Conservation (phyloP, 2,329 filamentous ascomycete genomes). For the Apiospora aurea region DNA sequence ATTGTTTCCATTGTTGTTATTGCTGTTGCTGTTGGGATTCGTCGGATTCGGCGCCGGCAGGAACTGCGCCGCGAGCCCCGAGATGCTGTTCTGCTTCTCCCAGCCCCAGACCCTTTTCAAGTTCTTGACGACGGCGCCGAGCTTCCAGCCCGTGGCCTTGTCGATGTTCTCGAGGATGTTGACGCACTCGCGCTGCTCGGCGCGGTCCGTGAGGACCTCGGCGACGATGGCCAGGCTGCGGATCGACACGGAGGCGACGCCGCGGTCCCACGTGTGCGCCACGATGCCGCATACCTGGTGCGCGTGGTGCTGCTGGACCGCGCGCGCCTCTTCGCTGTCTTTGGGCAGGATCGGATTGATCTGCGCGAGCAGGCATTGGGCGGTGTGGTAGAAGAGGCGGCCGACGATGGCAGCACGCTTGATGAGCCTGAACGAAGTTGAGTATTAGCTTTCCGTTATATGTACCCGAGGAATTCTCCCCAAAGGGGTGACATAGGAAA, state of each 20-base stretch:
- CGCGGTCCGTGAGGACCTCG: constrained; percentile 70
- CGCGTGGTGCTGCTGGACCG: constrained; percentile 75
- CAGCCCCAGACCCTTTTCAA: constrained; percentile 82
- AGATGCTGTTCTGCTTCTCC: constrained; percentile 50
- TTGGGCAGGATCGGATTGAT: constrained; percentile 74
- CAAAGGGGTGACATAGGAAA: background rate
- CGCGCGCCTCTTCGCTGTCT: constrained; percentile 70
- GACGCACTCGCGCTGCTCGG: constrained; percentile 83
- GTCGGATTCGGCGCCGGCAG: constrained; percentile 29
- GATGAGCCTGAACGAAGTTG: constrained; percentile 65
- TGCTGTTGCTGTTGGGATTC: constrained; percentile 23
- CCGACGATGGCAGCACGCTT: constrained; percentile 84
- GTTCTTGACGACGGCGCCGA: constrained; percentile 74
- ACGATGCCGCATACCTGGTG: constrained; percentile 90
- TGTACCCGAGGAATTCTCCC: too few species aligned
- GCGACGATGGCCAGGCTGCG: constrained; percentile 81
- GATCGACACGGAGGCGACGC: constrained; percentile 79
- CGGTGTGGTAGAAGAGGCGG: constrained; percentile 87
- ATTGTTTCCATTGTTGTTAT: constrained; percentile 36
- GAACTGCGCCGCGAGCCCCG: constrained; percentile 37
- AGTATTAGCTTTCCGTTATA: too few species aligned
- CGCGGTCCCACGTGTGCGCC: constrained; percentile 81
- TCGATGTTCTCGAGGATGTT: constrained; percentile 78
- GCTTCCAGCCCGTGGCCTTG: constrained; percentile 79
- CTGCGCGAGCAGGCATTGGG: constrained; percentile 81